Evolutionary conservation across 2,329 filamentous ascomycete genomes (phyloP), one percentile per base, ranked within the genome.

Genomic region (Clarireedia hainanense): DNA sequence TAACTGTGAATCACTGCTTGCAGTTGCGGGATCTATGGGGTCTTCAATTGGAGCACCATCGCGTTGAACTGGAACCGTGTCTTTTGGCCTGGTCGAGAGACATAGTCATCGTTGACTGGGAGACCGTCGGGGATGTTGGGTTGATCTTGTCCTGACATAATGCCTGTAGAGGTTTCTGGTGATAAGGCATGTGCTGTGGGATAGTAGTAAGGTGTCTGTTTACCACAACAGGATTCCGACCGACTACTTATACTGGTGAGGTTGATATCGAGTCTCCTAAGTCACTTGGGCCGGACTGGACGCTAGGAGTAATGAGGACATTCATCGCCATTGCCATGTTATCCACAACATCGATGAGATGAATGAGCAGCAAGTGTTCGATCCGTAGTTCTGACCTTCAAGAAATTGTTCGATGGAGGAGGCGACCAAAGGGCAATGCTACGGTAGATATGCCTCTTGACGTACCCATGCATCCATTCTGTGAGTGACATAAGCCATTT

Each of bases 31-130:
- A 47, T 46, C 36, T 36, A 47, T 53, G 6, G 51, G 51, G 24
- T 47, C 45, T 17, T 55, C 52, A 10, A 57, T 26, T 36, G 46
- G 17, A 46, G 45, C 40, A 17, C 24, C 56, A 9, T 55, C 47
- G 14, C 47, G 50, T 17, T 50, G n/a, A 4, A 57, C 56, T 20
- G 34, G 46, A n/a, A 57, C 27, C 24, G 34, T 36, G 9, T 42
- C 12, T 17, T 43, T 1, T 50, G 26, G 24, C 45, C 27, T 12
- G 47, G 27, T 14, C 42, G 27, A 36, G 52, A 56, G 14, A 51
- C 40, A 27, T 51, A 55, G 42, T 42, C 24, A 20, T 57, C 47
- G 23, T 57, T 40, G 17, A n/a, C 43, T 17, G 34, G 20, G 2
- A 30, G 30, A 12, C 51, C 56, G 39, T 57, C 39, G 9, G 46